Evolutionary conservation across 202 grass and related monocot genomes (phyloP).

Genomic region (Carex sylvatica): DNA sequence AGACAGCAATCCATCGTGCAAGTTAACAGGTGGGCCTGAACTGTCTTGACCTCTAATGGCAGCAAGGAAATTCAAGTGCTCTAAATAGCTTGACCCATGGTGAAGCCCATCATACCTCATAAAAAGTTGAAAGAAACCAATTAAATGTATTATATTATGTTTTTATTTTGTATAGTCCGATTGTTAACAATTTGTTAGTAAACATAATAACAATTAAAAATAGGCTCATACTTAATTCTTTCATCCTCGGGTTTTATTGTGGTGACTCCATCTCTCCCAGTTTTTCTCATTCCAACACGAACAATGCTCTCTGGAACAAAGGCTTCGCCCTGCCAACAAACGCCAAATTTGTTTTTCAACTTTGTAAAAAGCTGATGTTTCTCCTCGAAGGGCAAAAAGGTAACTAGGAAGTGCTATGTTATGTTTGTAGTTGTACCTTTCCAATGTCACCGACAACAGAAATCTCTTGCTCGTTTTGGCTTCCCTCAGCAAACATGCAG

Average conservation of each 20-base stretch:
- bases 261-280: slow-evolving; percentile 54
- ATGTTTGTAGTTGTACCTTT: slow-evolving; percentile 49
- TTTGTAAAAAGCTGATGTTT: not conserved
- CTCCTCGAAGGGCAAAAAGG: not conserved
- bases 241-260: slow-evolving; percentile 58
- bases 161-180: not conserved
- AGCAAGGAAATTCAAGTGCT: slow-evolving; percentile 84
- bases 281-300: slow-evolving; percentile 65
- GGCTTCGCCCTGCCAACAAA: slow-evolving; percentile 64
- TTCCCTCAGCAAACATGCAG: slow-evolving; percentile 98
- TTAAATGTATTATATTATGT: not conserved
- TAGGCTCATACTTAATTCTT: slow-evolving; percentile 66
- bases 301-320: slow-evolving; percentile 90
- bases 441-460: slow-evolving; percentile 86
- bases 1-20: slow-evolving; percentile 64
- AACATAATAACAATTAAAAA: not conserved
- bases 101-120: slow-evolving; percentile 86
- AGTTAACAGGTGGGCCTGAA: slow-evolving; percentile 46
- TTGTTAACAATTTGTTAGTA: not conserved
- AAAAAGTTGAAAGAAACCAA: not conserved
- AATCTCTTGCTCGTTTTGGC: slow-evolving; percentile 94
- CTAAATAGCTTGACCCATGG: slow-evolving; percentile 90
- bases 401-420: not conserved
- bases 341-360: not conserved
- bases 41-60: slow-evolving; percentile 48